Evolutionary conservation across 2,329 filamentous ascomycete species (phyloP).

Genomic region (Alternaria tenuissima): DNA sequence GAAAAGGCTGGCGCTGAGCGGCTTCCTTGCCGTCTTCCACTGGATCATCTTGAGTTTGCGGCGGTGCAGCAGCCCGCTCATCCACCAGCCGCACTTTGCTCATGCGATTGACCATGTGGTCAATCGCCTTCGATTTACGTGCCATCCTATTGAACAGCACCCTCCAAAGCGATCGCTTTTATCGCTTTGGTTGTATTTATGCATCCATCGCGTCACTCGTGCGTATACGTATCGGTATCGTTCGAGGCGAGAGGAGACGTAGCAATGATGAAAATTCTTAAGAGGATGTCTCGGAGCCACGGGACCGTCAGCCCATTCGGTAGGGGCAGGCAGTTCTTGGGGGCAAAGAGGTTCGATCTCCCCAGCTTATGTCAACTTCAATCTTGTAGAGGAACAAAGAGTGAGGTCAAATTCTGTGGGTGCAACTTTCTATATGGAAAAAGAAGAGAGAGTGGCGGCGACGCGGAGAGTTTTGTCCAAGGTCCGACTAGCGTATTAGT

Average conservation of each 20-base stretch:
- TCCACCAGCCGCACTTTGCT: conserved; percentile 33
- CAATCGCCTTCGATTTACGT: conserved; percentile 37
- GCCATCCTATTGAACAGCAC: conserved; percentile 21
- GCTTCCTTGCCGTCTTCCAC: conserved; percentile 9
- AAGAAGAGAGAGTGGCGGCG: conserved; percentile 22
- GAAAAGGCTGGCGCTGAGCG: conserved; percentile 49
- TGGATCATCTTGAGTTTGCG: not conserved
- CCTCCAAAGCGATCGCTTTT: conserved; percentile 38
- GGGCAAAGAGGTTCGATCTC: conserved; percentile 55
- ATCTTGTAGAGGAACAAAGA: conserved; percentile 58
- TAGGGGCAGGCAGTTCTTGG: conserved; percentile 47
- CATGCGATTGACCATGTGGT: conserved; percentile 36
- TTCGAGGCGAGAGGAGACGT: conserved; percentile 7
- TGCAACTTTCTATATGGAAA: conserved; percentile 49
- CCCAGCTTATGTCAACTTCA: conserved; percentile 65
- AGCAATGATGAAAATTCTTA: conserved; percentile 16
- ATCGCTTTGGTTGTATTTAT: conserved; percentile 50
- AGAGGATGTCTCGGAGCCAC: conserved; percentile 47
- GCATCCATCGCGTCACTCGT: conserved; percentile 52
- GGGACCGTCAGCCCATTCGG: conserved; percentile 46
- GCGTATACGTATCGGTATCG: conserved; percentile 17
- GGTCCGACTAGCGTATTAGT: conserved; percentile 4
- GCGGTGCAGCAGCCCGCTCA: conserved; percentile 10
- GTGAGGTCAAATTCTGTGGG: conserved; percentile 66
- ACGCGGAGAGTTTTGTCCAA: conserved; percentile 27